A percentile compares a stretch with the other conserved stretches of the same genome.
Evolutionary conservation across 352 stramenopile species (phyloP).

Genomic region (Aphanomyces cochlioides): DNA sequence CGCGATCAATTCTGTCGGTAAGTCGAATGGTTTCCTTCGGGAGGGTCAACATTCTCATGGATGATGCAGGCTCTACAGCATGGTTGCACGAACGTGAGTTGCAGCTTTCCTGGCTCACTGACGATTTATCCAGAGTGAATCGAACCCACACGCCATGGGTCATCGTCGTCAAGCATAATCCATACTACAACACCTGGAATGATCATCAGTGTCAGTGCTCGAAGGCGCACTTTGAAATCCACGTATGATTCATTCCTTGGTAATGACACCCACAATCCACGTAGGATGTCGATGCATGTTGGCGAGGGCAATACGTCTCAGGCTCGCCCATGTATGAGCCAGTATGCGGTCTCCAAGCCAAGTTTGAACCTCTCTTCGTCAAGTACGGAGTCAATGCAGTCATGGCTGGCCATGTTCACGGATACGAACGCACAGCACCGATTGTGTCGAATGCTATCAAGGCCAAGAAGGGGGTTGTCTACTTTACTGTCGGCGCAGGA

Average conservation of each 20-base stretch:
- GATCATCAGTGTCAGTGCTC: slow-evolving; percentile 60
- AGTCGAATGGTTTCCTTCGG: slow-evolving; percentile 36
- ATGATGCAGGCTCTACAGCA: slow-evolving; percentile 42
- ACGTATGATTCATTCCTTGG: slow-evolving; percentile 20
- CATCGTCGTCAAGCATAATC: slow-evolving; percentile 44
- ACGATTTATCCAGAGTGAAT: slow-evolving; percentile 36
- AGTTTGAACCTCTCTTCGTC: slow-evolving; percentile 36
- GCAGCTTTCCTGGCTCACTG: slow-evolving; percentile 36
- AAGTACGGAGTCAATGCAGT: slow-evolving; percentile 31
- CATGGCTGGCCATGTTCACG: slow-evolving; percentile 29
- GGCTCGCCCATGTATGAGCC: slow-evolving; percentile 34
- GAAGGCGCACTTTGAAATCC: slow-evolving; percentile 41
- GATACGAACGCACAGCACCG: slow-evolving; percentile 21
- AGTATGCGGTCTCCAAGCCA: slow-evolving; percentile 37
- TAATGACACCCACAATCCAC: background rate
- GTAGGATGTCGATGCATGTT: slow-evolving; percentile 1
- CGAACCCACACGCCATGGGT: slow-evolving; percentile 40
- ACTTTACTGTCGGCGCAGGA: slow-evolving; percentile 23
- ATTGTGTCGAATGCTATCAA: slow-evolving; percentile 21
- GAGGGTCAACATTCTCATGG: background rate
- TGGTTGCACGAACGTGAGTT: slow-evolving; percentile 39
- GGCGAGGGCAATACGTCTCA: background rate
- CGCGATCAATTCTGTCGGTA: slow-evolving; percentile 35
- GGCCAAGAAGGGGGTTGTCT: slow-evolving; percentile 8
- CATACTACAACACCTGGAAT: slow-evolving; percentile 62